phyloP scores from a whole-genome alignment of 73 alveolate species.

The Loxodes magnus region DNA sequence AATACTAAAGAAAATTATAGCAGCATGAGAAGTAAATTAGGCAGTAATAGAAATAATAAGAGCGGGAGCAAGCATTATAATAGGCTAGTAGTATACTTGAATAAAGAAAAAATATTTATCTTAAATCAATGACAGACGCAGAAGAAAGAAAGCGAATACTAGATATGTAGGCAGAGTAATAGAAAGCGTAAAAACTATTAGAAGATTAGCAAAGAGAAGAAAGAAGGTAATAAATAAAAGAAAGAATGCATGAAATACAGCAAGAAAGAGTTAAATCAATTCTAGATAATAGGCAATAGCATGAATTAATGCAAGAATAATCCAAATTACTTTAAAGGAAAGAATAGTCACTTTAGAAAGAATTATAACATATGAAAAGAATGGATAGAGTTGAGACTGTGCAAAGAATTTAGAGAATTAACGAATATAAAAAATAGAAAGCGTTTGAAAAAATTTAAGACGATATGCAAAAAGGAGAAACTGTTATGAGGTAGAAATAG shows the following conservation, averaged over 20 bases:
- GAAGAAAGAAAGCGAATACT: slow-evolving; percentile 20
- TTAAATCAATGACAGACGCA: slow-evolving; percentile 12
- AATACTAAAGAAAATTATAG: slow-evolving; percentile 15
- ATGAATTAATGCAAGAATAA: slow-evolving; percentile 2
- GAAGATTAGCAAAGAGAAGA: slow-evolving; percentile 18
- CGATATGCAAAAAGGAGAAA: slow-evolving; percentile 11
- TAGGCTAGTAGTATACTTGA: slow-evolving; percentile 10
- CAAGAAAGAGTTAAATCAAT: slow-evolving; percentile 12
- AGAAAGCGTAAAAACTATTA: slow-evolving; percentile 1
- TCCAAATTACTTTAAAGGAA: slow-evolving; percentile 11
- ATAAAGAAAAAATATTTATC: slow-evolving; percentile 18
- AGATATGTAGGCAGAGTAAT: slow-evolving; percentile 17
- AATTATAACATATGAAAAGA: slow-evolving; percentile 9
- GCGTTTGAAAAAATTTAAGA: neutral
- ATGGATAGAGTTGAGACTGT: slow-evolving; percentile 24
- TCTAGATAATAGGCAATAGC: neutral
- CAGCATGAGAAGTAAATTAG: slow-evolving; percentile 6
- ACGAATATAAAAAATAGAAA: slow-evolving; percentile 19
- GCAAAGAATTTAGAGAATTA: slow-evolving; percentile 19
- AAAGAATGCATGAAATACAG: slow-evolving; percentile 15
- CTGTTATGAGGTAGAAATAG: slow-evolving; percentile 15
- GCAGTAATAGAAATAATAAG: slow-evolving; percentile 18
- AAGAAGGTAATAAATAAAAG: slow-evolving; percentile 15
- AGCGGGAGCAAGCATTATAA: slow-evolving; percentile 13
- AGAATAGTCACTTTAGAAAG: slow-evolving; percentile 2